These are phyloP conservation scores for Baorangia bicolor DNA, from an alignment of 768 basidiomycete species.

Conservation along the genomic window DNA sequence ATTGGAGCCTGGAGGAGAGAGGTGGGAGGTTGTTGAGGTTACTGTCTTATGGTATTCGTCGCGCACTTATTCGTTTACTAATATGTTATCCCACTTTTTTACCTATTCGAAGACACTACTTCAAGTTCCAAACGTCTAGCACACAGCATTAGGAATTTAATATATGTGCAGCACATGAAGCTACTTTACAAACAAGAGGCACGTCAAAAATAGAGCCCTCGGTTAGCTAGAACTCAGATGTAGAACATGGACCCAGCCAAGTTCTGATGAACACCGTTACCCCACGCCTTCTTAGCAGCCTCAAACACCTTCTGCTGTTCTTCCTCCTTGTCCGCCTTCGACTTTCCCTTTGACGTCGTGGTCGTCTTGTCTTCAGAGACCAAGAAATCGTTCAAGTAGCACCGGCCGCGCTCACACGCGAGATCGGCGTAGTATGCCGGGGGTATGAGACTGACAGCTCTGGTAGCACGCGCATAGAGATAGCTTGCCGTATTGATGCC, in stretches of 20 bases:
- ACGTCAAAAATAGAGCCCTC: neutral
- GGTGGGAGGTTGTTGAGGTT: conserved; percentile 21
- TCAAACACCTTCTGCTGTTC: conserved; percentile 22
- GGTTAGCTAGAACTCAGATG: conserved; percentile 40
- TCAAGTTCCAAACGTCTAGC: neutral
- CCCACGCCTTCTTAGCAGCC: conserved; percentile 41
- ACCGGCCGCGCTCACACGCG: conserved; percentile 77
- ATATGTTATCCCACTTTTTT: neutral
- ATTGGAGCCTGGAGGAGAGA: conserved; percentile 44
- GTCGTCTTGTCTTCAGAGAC: conserved; percentile 51
- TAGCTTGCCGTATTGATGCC: conserved; percentile 70
- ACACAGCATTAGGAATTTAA: neutral
- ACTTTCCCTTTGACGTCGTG: conserved; percentile 34
- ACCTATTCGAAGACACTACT: neutral
- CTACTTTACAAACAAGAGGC: neutral
- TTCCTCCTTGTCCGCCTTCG: conserved; percentile 32
- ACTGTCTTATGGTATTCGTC: neutral
- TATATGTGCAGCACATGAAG: neutral
- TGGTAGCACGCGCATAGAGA: conserved; percentile 79
- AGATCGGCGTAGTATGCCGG: conserved; percentile 82
- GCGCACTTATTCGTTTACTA: neutral
- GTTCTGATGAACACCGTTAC: conserved; percentile 54
- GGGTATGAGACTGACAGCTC: conserved; percentile 78
- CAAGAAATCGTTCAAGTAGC: conserved; percentile 73
- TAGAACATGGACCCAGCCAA: conserved; percentile 74